Evolutionary conservation across 2,329 filamentous ascomycete species (phyloP).

Genomic region (Paracoccidioides brasiliensis): DNA sequence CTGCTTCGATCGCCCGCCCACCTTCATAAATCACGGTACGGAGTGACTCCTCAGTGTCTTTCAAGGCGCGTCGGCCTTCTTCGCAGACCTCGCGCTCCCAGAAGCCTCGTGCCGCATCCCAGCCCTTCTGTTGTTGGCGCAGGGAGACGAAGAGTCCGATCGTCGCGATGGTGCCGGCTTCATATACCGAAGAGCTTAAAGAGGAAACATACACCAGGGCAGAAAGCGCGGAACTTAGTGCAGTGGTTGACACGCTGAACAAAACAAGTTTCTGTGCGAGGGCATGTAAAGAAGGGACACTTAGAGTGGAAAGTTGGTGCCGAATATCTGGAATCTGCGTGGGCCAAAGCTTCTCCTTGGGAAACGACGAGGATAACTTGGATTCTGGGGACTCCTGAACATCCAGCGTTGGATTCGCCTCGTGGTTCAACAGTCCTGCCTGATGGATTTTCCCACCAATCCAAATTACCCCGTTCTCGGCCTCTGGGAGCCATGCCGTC

Average conservation of each 20-base stretch:
- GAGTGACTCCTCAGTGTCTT: slow-evolving; percentile 40
- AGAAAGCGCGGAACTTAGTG: slow-evolving; percentile 45
- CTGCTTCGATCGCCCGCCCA: slow-evolving; percentile 26
- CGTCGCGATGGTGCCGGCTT: slow-evolving; percentile 46
- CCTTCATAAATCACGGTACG: slow-evolving; percentile 34
- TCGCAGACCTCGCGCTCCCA: slow-evolving; percentile 44
- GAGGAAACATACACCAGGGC: slow-evolving; percentile 43
- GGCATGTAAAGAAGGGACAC: slow-evolving; percentile 57
- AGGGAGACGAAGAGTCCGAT: slow-evolving; percentile 46
- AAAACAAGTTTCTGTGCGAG: slow-evolving; percentile 62
- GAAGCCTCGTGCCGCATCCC: slow-evolving; percentile 40
- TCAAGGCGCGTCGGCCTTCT: slow-evolving; percentile 43
- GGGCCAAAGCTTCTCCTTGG: slow-evolving; percentile 46
- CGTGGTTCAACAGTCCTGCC: slow-evolving; percentile 38
- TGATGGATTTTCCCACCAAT: slow-evolving; percentile 64
- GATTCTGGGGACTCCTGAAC: not conserved
- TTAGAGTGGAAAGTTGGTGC: slow-evolving; percentile 51
- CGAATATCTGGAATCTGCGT: slow-evolving; percentile 60
- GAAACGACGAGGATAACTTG: not conserved
- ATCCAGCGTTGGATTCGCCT: not conserved
- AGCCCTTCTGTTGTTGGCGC: slow-evolving; percentile 44
- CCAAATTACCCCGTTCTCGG: slow-evolving; percentile 73
- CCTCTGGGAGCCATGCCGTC: slow-evolving; percentile 60
- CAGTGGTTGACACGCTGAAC: slow-evolving; percentile 60
- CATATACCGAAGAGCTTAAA: slow-evolving; percentile 40